A percentile compares a stretch with the other conserved stretches of the same genome.
Evolutionary conservation across 2,329 filamentous ascomycete genomes (phyloP).

Genomic region (Pseudogymnoascus sp.): DNA sequence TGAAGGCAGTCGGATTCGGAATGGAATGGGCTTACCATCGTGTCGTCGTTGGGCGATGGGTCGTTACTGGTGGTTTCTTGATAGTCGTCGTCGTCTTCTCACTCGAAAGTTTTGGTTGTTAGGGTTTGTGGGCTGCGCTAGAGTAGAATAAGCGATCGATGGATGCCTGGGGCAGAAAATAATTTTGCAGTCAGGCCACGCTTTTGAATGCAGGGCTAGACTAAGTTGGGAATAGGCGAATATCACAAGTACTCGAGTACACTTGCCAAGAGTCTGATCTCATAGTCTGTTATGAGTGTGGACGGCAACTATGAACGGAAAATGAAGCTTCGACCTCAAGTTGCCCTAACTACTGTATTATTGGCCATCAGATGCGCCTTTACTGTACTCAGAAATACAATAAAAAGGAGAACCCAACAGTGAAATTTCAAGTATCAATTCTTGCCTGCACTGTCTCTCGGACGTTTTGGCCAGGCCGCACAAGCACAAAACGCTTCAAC

Average conservation of each 20-base stretch:
- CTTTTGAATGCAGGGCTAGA: neutral
- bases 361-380: neutral
- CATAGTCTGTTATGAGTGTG: neutral
- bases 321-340: neutral
- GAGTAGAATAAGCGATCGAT: slow-evolving; percentile 6
- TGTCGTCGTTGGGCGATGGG: slow-evolving; percentile 15
- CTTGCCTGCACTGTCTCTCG: neutral
- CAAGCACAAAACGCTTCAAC: neutral
- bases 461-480: neutral
- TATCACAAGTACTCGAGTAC: neutral
- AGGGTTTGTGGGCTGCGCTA: slow-evolving; percentile 9
- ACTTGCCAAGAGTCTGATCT: neutral
- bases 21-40: slow-evolving; percentile 13
- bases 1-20: slow-evolving; percentile 6
- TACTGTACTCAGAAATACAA: neutral
- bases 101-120: slow-evolving; percentile 8
- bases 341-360: neutral
- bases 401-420: neutral
- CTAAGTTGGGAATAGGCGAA: neutral
- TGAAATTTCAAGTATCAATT: neutral
- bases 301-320: neutral
- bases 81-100: slow-evolving; percentile 9
- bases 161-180: neutral
- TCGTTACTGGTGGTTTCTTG: slow-evolving; percentile 10
- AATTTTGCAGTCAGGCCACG: neutral